Evolutionary conservation across 2,329 filamentous ascomycete species (phyloP).

Genomic region (Pestalotiopsis sp.): DNA sequence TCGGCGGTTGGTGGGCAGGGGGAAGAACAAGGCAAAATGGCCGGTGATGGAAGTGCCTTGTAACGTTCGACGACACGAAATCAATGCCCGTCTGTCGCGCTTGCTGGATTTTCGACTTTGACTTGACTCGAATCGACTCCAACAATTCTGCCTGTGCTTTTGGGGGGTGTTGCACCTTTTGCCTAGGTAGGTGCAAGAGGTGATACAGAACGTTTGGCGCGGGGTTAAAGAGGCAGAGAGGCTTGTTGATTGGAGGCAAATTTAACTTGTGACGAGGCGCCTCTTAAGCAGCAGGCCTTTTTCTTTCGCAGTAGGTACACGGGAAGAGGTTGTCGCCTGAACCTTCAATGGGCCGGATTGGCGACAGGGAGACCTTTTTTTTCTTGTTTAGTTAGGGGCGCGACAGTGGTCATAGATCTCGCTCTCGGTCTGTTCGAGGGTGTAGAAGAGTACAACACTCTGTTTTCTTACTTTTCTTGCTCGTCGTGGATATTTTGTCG

Average conservation of each 20-base stretch:
- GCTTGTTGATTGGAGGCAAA: neutral
- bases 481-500: neutral
- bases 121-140: neutral
- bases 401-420: neutral
- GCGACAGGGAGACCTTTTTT: too few relatives aligned
- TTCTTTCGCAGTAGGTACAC: neutral
- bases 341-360: neutral
- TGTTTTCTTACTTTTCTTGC: neutral
- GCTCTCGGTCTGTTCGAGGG: neutral
- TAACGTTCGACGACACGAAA: neutral
- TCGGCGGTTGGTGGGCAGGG: neutral
- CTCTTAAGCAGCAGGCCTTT: conserved; percentile 1
- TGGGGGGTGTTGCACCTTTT: neutral
- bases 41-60: neutral
- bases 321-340: conserved; percentile 1
- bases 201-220: neutral
- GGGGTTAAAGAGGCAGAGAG: neutral
- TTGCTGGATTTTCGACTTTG: conserved; percentile 1
- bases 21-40: neutral
- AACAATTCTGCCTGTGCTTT: conserved; percentile 6
- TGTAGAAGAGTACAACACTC: neutral
- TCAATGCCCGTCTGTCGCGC: neutral
- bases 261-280: neutral
- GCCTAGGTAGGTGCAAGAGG: neutral
- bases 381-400: neutral